phyloP scores from a whole-genome alignment of 2,329 filamentous ascomycete species.

The Verticillium klebahnii region DNA sequence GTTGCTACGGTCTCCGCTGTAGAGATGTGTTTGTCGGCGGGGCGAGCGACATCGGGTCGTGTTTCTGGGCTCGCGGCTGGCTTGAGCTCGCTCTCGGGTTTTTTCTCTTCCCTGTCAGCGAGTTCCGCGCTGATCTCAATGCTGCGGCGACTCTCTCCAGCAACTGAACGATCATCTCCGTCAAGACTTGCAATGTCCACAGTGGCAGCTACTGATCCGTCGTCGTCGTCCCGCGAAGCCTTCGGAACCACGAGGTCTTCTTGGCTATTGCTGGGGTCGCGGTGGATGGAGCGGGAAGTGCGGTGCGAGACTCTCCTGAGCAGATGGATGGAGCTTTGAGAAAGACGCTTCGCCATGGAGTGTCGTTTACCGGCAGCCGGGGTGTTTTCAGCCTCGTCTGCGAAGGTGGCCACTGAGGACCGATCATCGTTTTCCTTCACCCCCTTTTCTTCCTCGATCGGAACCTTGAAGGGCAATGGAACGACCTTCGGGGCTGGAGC shows the following conservation, averaged over 20 bases:
- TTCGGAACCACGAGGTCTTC: conserved; percentile 40
- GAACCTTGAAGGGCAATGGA: conserved; percentile 62
- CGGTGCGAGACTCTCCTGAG: conserved; percentile 31
- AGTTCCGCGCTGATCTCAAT: conserved; percentile 37
- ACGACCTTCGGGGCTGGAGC: conserved; percentile 50
- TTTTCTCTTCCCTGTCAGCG: conserved; percentile 14
- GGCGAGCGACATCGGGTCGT: neutral
- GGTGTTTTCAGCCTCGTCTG: conserved; percentile 51
- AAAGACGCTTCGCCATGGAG: conserved; percentile 44
- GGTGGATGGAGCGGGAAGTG: conserved; percentile 13
- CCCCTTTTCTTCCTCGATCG: conserved; percentile 34
- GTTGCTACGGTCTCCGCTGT: conserved; percentile 21
- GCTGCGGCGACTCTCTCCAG: conserved; percentile 18
- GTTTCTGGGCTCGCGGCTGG: neutral
- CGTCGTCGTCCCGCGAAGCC: conserved; percentile 28
- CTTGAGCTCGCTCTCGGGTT: conserved; percentile 4
- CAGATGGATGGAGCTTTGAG: conserved; percentile 36
- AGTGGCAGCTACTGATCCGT: conserved; percentile 54
- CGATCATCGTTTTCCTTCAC: conserved; percentile 41
- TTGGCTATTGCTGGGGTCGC: conserved; percentile 29
- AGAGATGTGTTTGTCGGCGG: conserved; percentile 14
- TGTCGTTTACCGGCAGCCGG: conserved; percentile 22
- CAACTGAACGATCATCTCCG: conserved; percentile 27
- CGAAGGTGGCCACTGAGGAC: conserved; percentile 68
- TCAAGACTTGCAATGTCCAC: conserved; percentile 47